A percentile compares a stretch with the other conserved stretches of the same genome.
phyloP scores from a whole-genome alignment of 2,329 filamentous ascomycete species.

The Aspergillaceae sp. region DNA sequence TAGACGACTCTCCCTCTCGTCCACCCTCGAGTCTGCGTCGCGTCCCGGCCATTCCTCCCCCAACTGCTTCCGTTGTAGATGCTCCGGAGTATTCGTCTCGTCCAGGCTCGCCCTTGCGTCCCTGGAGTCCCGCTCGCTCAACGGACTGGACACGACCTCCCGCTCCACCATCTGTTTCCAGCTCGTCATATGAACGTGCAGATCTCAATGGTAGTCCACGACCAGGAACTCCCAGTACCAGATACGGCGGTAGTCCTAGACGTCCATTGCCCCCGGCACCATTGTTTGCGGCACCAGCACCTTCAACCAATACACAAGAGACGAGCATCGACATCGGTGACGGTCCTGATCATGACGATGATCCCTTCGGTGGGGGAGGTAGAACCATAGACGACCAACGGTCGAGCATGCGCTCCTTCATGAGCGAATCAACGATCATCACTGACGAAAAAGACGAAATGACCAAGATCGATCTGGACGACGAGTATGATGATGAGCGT shows the following conservation, averaged over 20 bases:
- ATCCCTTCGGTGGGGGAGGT: constrained; percentile 57
- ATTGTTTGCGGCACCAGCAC: constrained; percentile 58
- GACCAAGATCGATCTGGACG: constrained; percentile 38
- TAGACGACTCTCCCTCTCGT: constrained; percentile 24
- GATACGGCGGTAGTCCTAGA: constrained; percentile 79
- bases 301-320: constrained; percentile 24
- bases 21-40: constrained; percentile 36
- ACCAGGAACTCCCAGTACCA: constrained; percentile 81
- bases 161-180: constrained; percentile 55
- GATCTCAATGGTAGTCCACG: constrained; percentile 85
- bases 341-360: constrained; percentile 57
- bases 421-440: constrained; percentile 50
- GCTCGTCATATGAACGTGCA: constrained; percentile 69
- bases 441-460: constrained; percentile 44
- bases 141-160: constrained; percentile 64
- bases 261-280: constrained; percentile 83
- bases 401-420: constrained; percentile 40
- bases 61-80: constrained; percentile 25
- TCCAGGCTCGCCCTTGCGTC: constrained; percentile 36
- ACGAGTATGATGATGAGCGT: constrained; percentile 20
- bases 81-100: constrained; percentile 31
- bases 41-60: constrained; percentile 34
- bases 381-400: constrained; percentile 43
- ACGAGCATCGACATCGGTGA: constrained; percentile 45
- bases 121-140: constrained; percentile 45